Base-by-base conservation (phyloP, 306 rosid genomes). In the Biancaea sappan region DNA sequence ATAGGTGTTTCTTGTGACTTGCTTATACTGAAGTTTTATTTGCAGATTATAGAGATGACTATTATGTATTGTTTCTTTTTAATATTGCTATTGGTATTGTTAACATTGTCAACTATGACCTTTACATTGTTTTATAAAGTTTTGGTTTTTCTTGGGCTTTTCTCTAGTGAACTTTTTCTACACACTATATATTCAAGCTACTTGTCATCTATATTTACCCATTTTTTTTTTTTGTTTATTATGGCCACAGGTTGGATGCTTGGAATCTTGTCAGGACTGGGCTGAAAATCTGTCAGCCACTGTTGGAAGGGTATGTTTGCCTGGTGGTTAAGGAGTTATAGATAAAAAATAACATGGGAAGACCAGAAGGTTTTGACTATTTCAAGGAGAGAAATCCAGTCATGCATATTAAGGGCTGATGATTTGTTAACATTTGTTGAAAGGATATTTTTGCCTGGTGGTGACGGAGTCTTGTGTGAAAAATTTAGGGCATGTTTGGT, bases 181-280 rank as follows among this genome's bases (percentile, higher is more conserved):
- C 18, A 37, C 6, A 9, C 66, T 19, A 4, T 14, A 14, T 22
- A 8, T 52, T 37, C 15, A 54, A 54, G n/a, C 40, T 7, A 40
- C 25, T 18, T 19, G 40, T 66, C 43, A 34, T 69, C 8, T 16
- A 10, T 74, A 38, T 28, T 62, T 0, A 24, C 53, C 74, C 73
- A 62, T 80, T 61, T 21, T 34, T 66, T 80, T 61, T 21, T 34
- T 66, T 22, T 31, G 31, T 38, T 54, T 51, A 16, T 47, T 29
- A 14, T 56, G 60, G 66, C 71, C 69, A 78, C 82, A 84, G 85
- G 64, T 71, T 54, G 73, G 75, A 65, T 41, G 21, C 56, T 60
- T 48, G 79, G 61, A 71, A 22, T 69, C 22, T 56, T 26, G 12
- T 37, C 53, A 1, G 32, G 9, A 26, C 57, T 28, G n/a, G 41